phyloP scores from a whole-genome alignment of 2,329 filamentous ascomycete species.

The Chalaropsis thielavioides region DNA sequence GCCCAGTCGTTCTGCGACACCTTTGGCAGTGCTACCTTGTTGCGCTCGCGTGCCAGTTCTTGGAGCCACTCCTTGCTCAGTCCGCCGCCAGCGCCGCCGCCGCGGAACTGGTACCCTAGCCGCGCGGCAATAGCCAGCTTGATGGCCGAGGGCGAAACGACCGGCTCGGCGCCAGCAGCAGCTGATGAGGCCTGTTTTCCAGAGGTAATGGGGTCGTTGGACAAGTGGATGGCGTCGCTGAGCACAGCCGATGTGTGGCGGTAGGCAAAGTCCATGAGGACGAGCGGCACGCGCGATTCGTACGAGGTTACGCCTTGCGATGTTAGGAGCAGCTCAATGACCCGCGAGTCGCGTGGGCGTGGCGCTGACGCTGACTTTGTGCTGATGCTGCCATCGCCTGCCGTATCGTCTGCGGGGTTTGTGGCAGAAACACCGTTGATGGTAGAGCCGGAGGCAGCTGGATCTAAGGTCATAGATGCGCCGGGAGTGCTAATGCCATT shows the following conservation, averaged over 20 bases:
- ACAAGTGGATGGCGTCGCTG: conserved; percentile 54
- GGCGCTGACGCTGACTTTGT: conserved; percentile 31
- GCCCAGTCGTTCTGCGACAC: conserved; percentile 53
- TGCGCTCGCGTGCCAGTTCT: conserved; percentile 57
- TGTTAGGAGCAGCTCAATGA: conserved; percentile 65
- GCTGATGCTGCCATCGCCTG: conserved; percentile 14
- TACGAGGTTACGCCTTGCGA: conserved; percentile 67
- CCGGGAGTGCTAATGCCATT: conserved; percentile 37
- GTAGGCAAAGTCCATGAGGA: conserved; percentile 78
- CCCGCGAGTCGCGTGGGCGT: conserved; percentile 62
- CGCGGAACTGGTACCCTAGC: conserved; percentile 53
- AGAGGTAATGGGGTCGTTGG: conserved; percentile 51
- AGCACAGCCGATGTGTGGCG: conserved; percentile 61
- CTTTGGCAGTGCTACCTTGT: conserved; percentile 49
- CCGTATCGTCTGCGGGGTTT: neutral
- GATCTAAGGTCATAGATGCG: conserved; percentile 20
- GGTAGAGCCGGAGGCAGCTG: conserved; percentile 14
- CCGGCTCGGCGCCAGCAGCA: conserved; percentile 34
- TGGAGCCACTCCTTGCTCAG: conserved; percentile 61
- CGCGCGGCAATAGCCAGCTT: conserved; percentile 58
- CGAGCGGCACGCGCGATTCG: conserved; percentile 67
- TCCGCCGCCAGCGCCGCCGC: conserved; percentile 37
- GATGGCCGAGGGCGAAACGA: conserved; percentile 51
- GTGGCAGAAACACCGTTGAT: conserved; percentile 19
- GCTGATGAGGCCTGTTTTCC: conserved; percentile 36